phyloP scores from a whole-genome alignment of 179 eudicot genomes.

The Actinidia arguta region DNA sequence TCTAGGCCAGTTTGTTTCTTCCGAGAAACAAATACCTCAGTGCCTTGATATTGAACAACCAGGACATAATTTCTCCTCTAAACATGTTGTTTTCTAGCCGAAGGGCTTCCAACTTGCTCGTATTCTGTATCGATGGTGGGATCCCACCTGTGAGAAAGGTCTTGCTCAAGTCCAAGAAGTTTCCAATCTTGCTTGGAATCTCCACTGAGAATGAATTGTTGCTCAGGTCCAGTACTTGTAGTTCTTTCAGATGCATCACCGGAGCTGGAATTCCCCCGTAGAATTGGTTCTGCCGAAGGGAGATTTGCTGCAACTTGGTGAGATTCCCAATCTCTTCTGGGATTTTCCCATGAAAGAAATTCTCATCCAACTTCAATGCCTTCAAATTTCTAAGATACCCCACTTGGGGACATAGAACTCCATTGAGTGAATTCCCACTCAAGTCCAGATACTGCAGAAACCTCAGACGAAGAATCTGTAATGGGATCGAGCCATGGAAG shows the following conservation, averaged over 20 bases:
- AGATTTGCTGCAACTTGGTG: constrained; percentile 39
- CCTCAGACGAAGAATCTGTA: constrained; percentile 34
- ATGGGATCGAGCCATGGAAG: constrained; percentile 56
- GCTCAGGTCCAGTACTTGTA: constrained; percentile 33
- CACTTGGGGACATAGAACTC: constrained; percentile 40
- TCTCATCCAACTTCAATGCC: constrained; percentile 43
- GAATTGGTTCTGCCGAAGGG: constrained; percentile 46
- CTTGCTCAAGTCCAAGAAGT: constrained; percentile 47
- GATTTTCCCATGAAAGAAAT: constrained; percentile 47
- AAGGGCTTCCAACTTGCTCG: constrained; percentile 44
- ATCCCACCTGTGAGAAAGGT: constrained; percentile 50
- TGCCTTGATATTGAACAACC: constrained; percentile 48
- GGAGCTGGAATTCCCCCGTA: constrained; percentile 43
- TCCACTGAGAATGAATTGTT: constrained; percentile 27
- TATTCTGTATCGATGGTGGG: constrained; percentile 42
- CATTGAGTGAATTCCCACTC: constrained; percentile 48
- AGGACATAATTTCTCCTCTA: constrained; percentile 47
- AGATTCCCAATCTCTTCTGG: constrained; percentile 47
- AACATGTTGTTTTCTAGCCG: constrained; percentile 44
- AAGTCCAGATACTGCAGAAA: constrained; percentile 53
- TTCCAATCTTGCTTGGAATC: constrained; percentile 40
- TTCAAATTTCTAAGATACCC: constrained; percentile 41
- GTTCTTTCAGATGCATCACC: constrained; percentile 22
- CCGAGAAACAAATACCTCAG: constrained; percentile 44
- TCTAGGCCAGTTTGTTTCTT: constrained; percentile 44